phyloP scores from a whole-genome alignment of 768 basidiomycete genomes.

The Guyanaporus albipodus region DNA sequence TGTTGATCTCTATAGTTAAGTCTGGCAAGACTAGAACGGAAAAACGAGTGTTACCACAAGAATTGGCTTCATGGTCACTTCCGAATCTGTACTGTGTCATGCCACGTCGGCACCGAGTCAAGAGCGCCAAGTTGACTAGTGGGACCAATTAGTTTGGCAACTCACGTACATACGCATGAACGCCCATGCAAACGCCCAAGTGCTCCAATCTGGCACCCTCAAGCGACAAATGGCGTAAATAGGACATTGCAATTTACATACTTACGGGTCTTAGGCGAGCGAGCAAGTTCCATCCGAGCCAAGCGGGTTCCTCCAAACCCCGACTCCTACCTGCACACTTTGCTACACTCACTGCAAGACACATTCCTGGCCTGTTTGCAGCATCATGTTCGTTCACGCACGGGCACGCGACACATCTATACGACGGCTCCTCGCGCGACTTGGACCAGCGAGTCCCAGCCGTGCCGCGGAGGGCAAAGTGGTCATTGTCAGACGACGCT shows the following conservation, averaged over 20 bases:
- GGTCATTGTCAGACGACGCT: constrained; percentile 33
- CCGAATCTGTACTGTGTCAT: too few relatives aligned
- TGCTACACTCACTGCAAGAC: not conserved
- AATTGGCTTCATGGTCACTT: not conserved
- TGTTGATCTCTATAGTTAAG: too few relatives aligned
- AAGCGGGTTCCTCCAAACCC: too few relatives aligned
- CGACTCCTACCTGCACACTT: not conserved
- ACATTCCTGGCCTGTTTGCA: not conserved
- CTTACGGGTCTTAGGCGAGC: not conserved
- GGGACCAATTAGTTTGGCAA: too few relatives aligned
- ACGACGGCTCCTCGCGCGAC: constrained; percentile 8
- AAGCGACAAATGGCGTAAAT: not conserved
- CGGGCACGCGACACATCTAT: constrained; percentile 13
- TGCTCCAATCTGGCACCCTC: too few relatives aligned
- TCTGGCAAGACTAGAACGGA: too few relatives aligned
- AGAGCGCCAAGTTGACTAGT: too few relatives aligned
- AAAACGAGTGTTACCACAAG: too few relatives aligned
- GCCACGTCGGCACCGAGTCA: too few relatives aligned
- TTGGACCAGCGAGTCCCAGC: not conserved
- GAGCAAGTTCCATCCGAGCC: constrained; percentile 22
- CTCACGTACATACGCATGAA: too few relatives aligned
- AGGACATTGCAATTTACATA: too few relatives aligned
- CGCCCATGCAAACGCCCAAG: not conserved
- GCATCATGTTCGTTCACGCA: constrained; percentile 16
- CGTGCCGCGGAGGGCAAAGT: constrained; percentile 13